phyloP scores from a whole-genome alignment of 2,329 filamentous ascomycete species.

The Aspergillus eucalypticola region DNA sequence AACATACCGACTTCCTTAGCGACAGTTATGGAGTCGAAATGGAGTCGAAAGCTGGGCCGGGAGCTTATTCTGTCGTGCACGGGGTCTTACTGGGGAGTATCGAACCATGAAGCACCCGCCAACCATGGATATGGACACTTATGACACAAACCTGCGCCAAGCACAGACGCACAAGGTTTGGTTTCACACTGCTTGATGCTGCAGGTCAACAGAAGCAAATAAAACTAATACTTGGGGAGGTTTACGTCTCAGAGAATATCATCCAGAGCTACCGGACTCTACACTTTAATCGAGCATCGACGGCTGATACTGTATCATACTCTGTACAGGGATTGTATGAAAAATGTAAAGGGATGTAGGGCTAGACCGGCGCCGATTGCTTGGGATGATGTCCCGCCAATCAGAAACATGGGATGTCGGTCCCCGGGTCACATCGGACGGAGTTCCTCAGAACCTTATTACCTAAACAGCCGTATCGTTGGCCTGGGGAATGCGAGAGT shows the following conservation, averaged over 20 bases:
- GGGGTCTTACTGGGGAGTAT: background rate
- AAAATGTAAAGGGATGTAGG: background rate
- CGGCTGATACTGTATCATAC: slow-evolving; percentile 6
- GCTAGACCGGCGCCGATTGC: slow-evolving; percentile 9
- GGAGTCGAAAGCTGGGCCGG: slow-evolving; percentile 7
- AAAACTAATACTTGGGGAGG: background rate
- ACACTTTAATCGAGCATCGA: background rate
- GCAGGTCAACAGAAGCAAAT: background rate
- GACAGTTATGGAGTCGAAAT: background rate
- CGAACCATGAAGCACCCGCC: slow-evolving; percentile 1
- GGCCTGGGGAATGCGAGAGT: background rate
- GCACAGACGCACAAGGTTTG: background rate
- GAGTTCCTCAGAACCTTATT: slow-evolving; percentile 17
- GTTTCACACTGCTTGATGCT: background rate
- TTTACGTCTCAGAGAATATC: background rate
- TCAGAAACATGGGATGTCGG: slow-evolving; percentile 2
- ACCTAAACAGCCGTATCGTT: slow-evolving; percentile 11
- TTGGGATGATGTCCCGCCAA: slow-evolving; percentile 12
- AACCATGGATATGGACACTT: background rate
- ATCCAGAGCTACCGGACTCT: background rate
- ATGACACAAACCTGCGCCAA: slow-evolving; percentile 6
- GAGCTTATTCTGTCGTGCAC: slow-evolving; percentile 11
- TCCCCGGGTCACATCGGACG: slow-evolving; percentile 11
- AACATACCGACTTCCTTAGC: slow-evolving; percentile 3
- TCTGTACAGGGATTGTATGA: background rate